Conservation (phyloP, 2,329 filamentous ascomycete species). For the Aspergillus tubingensis region DNA sequence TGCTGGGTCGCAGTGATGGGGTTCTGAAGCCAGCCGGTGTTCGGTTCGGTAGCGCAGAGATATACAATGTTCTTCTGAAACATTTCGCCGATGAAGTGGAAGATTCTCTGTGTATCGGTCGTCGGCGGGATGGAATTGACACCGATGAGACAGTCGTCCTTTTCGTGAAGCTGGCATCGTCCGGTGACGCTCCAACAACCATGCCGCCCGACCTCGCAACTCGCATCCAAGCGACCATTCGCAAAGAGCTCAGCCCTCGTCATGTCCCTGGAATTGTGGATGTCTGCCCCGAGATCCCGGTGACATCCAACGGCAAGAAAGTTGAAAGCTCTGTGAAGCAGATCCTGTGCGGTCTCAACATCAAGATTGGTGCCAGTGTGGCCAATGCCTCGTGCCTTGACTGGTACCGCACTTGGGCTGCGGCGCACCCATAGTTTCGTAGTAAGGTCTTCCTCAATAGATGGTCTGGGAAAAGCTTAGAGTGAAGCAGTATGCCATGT, state of each 20-base stretch:
- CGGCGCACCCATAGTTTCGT: conserved; percentile 44
- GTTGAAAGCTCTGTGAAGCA: conserved; percentile 97
- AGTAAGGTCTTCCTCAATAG: not conserved
- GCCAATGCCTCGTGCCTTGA: conserved; percentile 84
- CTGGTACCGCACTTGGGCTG: conserved; percentile 82
- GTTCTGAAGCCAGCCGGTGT: conserved; percentile 91
- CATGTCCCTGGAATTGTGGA: conserved; percentile 86
- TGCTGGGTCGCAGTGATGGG: conserved; percentile 90
- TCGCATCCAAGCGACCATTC: conserved; percentile 68
- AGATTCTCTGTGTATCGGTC: conserved; percentile 85
- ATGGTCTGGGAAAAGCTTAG: not conserved
- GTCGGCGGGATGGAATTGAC: conserved; percentile 68
- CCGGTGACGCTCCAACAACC: conserved; percentile 16
- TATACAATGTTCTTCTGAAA: conserved; percentile 88
- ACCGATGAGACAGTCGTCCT: conserved; percentile 83
- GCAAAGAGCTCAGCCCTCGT: conserved; percentile 77
- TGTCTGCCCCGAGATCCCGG: conserved; percentile 81
- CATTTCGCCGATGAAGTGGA: conserved; percentile 77
- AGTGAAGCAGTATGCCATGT: not conserved
- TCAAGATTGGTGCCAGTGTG: conserved; percentile 91
- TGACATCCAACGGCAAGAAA: conserved; percentile 96
- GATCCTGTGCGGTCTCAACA: conserved; percentile 81
- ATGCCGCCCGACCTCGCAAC: conserved; percentile 64
- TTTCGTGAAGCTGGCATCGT: conserved; percentile 73
- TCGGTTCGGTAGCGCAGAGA: conserved; percentile 89